A percentile compares a stretch with the other conserved stretches of the same genome.
Evolutionary conservation across 371 early-diverging fungal species (phyloP).

Genomic region (Actinomortierella wolfii): DNA sequence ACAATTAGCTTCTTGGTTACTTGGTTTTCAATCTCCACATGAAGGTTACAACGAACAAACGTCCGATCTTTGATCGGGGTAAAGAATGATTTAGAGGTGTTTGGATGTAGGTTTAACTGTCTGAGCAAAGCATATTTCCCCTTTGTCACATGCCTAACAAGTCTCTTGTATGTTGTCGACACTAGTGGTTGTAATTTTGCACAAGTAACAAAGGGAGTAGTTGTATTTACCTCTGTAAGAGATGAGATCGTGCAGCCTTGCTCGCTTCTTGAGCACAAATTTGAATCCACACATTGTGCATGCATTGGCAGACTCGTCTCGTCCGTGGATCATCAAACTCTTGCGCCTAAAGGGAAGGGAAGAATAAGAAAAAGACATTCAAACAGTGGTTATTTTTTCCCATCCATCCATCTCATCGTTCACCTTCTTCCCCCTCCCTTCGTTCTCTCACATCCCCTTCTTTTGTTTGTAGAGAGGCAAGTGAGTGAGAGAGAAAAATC

Average conservation of each 20-base stretch:
- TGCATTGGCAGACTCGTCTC: slow-evolving; percentile 44
- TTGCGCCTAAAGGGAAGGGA: slow-evolving; percentile 27
- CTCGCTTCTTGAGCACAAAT: slow-evolving; percentile 45
- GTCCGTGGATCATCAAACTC: slow-evolving; percentile 43
- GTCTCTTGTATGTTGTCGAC: no score
- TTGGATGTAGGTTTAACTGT: no score
- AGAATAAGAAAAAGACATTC: neutral
- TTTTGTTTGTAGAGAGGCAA: slow-evolving; percentile 7
- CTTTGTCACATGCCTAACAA: neutral
- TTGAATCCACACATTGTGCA: slow-evolving; percentile 46
- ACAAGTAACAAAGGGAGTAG: no score
- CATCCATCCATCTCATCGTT: neutral
- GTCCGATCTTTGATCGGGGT: no score
- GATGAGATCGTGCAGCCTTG: slow-evolving; percentile 34
- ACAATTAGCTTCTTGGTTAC: no score
- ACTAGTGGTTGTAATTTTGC: no score
- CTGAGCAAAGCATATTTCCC: no score
- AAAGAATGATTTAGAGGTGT: slow-evolving; percentile 6
- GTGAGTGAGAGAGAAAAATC: slow-evolving; percentile 20
- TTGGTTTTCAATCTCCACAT: no score
- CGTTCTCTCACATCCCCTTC: slow-evolving; percentile 35
- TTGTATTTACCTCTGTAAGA: slow-evolving; percentile 32
- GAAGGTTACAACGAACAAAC: no score
- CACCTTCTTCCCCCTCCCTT: slow-evolving; percentile 9
- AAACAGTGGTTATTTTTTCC: neutral